Evolutionary conservation across 371 early-diverging fungal species (phyloP), one percentile per base, ranked within the genome.

Genomic region (Mortierella sp.): DNA sequence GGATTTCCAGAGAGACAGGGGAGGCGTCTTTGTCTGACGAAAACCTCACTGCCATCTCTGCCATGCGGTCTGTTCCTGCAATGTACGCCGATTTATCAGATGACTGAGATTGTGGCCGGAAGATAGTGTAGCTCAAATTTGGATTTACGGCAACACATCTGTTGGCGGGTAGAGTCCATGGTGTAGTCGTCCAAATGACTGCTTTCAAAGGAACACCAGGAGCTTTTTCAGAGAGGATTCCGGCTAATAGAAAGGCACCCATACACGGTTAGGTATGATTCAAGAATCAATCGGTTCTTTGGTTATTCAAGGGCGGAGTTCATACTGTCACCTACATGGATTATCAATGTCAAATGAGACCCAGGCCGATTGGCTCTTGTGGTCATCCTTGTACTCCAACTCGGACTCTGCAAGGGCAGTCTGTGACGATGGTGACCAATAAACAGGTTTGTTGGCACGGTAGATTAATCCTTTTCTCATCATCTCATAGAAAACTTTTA

Each of bases 101-200:
- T 2, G 67, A 56, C 0, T 74, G 64, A 14, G 52, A 59, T 44
- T 37, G 57, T 25, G 81, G 66, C 37, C 82, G 62, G 26, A 93
- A 85, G 0, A 94, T 55, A 0, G 84, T 86, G 72, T 98, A 98
- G 2, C 75, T 81, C 30, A 97, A 73, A 0, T 90, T 87, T 11
- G 89, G 89, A 66, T 96, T 88, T 4, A 98, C 92, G 2, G 92
- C 88, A 30, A 96, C 87, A 7, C 94, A 97, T 47, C 85, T 83
- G 81, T 98, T 97, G 23, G 97, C 91, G 0, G 97, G 97, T 7
- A 98, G 79, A 1, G 98, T 97, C 97, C 97, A 98, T 0, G 99
- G 98, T 0, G 99, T 98, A 0, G 99, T 98, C 1, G 98, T 98
- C 98, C 98, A 98, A 12, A 95, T 90, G 9, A 97, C 80, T 7